Conservation (phyloP, 192 early-diverging fungal species). For the Spizellomyces sp. region DNA sequence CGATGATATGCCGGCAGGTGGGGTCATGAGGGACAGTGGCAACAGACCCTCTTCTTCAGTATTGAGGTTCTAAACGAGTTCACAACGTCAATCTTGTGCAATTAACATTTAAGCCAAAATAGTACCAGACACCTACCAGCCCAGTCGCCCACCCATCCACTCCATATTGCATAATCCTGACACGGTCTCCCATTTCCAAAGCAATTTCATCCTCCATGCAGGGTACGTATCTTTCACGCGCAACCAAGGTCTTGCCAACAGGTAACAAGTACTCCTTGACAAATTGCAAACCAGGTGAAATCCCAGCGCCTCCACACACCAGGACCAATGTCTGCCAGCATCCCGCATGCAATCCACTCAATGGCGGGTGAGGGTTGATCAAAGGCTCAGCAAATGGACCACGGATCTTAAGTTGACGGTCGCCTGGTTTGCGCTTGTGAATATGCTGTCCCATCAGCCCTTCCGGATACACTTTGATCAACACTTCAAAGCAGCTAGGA, state of each 20-base stretch:
- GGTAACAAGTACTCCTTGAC: slow-evolving; percentile 34
- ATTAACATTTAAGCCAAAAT: neutral
- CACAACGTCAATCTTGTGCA: too few species aligned
- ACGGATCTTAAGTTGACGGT: slow-evolving; percentile 37
- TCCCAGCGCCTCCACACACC: slow-evolving; percentile 34
- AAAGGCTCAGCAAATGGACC: slow-evolving; percentile 40
- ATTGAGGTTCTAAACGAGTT: slow-evolving; percentile 14
- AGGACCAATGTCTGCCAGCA: slow-evolving; percentile 21
- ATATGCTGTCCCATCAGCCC: slow-evolving; percentile 10
- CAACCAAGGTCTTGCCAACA: slow-evolving; percentile 22
- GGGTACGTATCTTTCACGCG: slow-evolving; percentile 19
- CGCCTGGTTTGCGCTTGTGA: slow-evolving; percentile 26
- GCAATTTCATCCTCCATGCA: slow-evolving; percentile 29
- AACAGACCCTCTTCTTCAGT: slow-evolving; percentile 38
- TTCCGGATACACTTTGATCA: slow-evolving; percentile 28
- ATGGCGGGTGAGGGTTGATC: slow-evolving; percentile 14
- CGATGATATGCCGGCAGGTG: neutral
- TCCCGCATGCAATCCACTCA: neutral
- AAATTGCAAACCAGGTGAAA: slow-evolving; percentile 29
- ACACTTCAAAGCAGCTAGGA: slow-evolving; percentile 33
- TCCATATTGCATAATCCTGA: slow-evolving; percentile 12
- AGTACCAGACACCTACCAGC: neutral
- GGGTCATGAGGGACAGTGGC: slow-evolving; percentile 27
- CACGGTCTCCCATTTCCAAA: slow-evolving; percentile 24
- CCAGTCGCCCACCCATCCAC: slow-evolving; percentile 37